A percentile compares a stretch with the other conserved stretches of the same genome.
Evolutionary conservation across 148 eudicot species (phyloP).

Genomic region (Dysphania ambrosioides): DNA sequence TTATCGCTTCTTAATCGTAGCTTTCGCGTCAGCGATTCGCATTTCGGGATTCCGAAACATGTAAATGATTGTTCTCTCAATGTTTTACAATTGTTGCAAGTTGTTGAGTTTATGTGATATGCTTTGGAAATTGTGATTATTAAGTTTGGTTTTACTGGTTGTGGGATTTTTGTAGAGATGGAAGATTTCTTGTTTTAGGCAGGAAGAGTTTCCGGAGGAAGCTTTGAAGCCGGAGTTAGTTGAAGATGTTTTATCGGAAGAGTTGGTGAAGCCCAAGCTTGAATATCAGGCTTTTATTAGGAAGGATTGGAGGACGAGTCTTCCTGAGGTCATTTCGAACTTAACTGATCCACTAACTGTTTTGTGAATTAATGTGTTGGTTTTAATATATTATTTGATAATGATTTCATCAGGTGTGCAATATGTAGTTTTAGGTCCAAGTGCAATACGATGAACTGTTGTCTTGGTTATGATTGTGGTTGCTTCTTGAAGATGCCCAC

Average conservation of each 20-base stretch:
- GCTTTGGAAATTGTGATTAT: neutral
- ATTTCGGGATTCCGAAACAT: constrained; percentile 25
- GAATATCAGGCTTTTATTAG: constrained; percentile 31
- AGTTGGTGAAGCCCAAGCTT: constrained; percentile 42
- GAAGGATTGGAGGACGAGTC: constrained; percentile 40
- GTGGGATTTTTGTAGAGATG: constrained; percentile 42
- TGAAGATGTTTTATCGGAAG: constrained; percentile 46
- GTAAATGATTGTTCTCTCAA: constrained; percentile 20
- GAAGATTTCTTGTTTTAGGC: constrained; percentile 66
- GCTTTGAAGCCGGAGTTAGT: constrained; percentile 41
- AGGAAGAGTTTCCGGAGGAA: constrained; percentile 50
- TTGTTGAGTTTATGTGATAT: neutral
- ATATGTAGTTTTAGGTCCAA: neutral
- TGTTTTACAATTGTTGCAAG: neutral
- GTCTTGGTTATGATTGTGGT: no score
- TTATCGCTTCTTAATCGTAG: constrained; percentile 31
- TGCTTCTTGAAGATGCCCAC: no score
- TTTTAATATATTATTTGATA: neutral
- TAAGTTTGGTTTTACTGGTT: neutral
- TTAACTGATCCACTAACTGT: constrained; percentile 1
- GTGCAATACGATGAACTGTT: neutral
- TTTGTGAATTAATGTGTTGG: neutral
- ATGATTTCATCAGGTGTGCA: neutral
- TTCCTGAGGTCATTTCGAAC: constrained; percentile 44
- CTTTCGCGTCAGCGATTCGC: constrained; percentile 40